Evolutionary conservation across 73 alveolate species (phyloP), one percentile per base, ranked within the genome.

Genomic region (Blepharisma japonicum): DNA sequence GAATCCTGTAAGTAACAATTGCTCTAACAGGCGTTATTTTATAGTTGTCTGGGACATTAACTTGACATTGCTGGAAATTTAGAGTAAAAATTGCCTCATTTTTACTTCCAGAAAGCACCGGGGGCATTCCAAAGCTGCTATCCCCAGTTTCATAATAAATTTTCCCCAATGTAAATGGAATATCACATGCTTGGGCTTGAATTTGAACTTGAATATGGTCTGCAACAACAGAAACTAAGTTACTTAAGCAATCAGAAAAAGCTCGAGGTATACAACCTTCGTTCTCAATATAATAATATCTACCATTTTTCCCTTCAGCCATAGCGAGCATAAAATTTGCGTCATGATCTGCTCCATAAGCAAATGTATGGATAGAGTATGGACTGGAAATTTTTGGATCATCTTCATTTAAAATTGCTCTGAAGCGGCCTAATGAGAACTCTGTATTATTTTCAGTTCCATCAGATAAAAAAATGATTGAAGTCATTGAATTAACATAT

Each of bases 311-410:
- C 48, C 74, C 74, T 50, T 78, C 82, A 45, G 97, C 97, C 68
- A 90, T 84, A 72, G 78, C 85, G 82, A 80, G 84, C 93, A 90
- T 83, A 5, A 90, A 77, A 49, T 83, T 76, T n/a, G 94, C 91
- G 45, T 90, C 97, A 66, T 90, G 92, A 77, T 90, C 91, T 8
- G 68, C 91, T 45, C 97, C 95, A 84, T 90, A 90, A 2, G 94
- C 97, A 83, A 90, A 90, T 6, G 97, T 47, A 87, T 81, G 46
- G 83, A 88, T 7, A 70, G 76, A 80, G 82, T 83, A 32, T 90
- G 47, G 74, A 3, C 42, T 32, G 0, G 42, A 32, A 14, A 84
- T 77, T 32, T 86, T 85, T 56, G 78, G 66, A 9, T 88, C 77
- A 8, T 78, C 74, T 46, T 84, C 61, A 56, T 76, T 68, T 21